Conservation (phyloP, 2,329 filamentous ascomycete species). For the Aspergillus amoenus region DNA sequence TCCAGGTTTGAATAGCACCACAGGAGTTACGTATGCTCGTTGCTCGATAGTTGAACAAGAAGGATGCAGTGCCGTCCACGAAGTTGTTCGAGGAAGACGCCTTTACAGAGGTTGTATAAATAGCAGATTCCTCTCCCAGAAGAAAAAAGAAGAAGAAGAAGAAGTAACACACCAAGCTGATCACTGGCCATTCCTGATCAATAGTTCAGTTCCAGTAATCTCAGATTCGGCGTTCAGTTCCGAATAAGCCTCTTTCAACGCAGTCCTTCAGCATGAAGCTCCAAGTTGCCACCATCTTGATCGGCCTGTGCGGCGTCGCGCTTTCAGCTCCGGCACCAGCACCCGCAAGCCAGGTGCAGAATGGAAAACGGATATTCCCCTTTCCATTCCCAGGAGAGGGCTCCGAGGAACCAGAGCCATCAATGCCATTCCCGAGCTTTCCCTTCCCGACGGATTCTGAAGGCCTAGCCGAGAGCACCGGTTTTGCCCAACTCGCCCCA, state of each 20-base stretch:
- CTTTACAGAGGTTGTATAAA: background rate
- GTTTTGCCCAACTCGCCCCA: background rate
- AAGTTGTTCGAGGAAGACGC: background rate
- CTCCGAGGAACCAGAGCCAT: background rate
- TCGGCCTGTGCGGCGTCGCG: conserved; percentile 10
- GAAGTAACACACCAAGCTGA: too few relatives aligned
- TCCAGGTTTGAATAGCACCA: background rate
- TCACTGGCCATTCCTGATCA: too few relatives aligned
- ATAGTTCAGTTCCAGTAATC: background rate
- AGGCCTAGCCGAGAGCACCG: background rate
- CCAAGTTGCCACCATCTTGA: conserved; percentile 10
- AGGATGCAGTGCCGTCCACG: background rate
- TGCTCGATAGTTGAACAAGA: background rate
- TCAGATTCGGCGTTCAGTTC: background rate
- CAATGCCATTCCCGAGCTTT: background rate
- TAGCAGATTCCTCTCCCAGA: too few relatives aligned
- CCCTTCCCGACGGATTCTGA: background rate
- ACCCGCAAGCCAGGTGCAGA: background rate
- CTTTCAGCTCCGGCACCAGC: conserved; percentile 6
- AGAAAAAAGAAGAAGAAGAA: too few relatives aligned
- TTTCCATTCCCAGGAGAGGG: conserved; percentile 1
- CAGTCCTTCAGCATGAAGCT: conserved; percentile 10
- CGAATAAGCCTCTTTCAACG: background rate
- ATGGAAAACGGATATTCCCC: background rate
- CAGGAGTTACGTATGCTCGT: conserved; percentile 2